Conservation (phyloP, 441 rosid genomes). For the Pelargonium myrrhifolium region DNA sequence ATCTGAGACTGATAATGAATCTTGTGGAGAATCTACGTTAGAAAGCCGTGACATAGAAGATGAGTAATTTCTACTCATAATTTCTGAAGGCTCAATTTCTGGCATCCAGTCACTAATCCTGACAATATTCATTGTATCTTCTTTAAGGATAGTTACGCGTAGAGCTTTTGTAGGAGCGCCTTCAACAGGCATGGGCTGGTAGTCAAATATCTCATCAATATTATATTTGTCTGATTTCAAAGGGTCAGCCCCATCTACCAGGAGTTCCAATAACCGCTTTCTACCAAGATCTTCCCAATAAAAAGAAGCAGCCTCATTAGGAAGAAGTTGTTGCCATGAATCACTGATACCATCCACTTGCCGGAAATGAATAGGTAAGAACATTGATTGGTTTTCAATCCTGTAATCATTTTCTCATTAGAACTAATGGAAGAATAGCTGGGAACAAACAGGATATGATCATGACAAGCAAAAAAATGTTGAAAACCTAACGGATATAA, state of each 20-base stretch:
- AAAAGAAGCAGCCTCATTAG: slow-evolving; percentile 83
- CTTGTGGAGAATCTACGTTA: slow-evolving; percentile 42
- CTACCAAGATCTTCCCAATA: slow-evolving; percentile 96
- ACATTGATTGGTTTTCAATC: slow-evolving; percentile 91
- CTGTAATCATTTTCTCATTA: slow-evolving; percentile 34
- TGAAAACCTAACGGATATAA: not conserved
- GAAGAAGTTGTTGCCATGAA: slow-evolving; percentile 90
- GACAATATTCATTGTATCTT: slow-evolving; percentile 70
- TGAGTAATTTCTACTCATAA: slow-evolving; percentile 31
- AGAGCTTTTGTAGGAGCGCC: slow-evolving; percentile 66
- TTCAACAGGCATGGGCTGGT: slow-evolving; percentile 50
- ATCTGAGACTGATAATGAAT: slow-evolving; percentile 39
- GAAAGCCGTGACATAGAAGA: slow-evolving; percentile 39
- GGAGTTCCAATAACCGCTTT: slow-evolving; percentile 60
- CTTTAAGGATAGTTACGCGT: slow-evolving; percentile 74
- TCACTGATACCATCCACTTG: slow-evolving; percentile 72
- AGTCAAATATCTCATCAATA: slow-evolving; percentile 81
- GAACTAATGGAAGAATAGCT: not conserved
- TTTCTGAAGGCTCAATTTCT: slow-evolving; percentile 54
- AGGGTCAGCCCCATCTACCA: slow-evolving; percentile 67
- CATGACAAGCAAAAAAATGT: not conserved
- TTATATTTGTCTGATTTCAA: slow-evolving; percentile 52
- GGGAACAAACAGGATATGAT: not conserved
- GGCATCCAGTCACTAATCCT: slow-evolving; percentile 96
- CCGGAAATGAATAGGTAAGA: slow-evolving; percentile 72